Base-by-base conservation (phyloP, 108 stramenopile genomes). In the Fistulifera solaris region DNA sequence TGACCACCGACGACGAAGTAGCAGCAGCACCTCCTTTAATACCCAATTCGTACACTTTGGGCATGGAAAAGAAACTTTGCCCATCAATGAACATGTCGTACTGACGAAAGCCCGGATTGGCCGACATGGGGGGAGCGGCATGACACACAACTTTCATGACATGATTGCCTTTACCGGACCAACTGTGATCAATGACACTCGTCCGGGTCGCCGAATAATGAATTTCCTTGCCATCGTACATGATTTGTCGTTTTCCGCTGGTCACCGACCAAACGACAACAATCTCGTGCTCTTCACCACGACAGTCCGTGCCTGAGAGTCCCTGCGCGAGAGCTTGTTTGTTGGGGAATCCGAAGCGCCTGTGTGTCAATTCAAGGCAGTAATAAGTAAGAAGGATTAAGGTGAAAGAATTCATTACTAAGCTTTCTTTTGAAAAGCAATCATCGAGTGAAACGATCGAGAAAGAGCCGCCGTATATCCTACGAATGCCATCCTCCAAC, bases 81-180 rank as follows among this genome's bases (percentile, higher is more conserved):
- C 92, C 92, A 65, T 93, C 92, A 35, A 93, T 79, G 68, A 82
- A 83, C 57, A 93, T 83, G 68, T 93, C 92, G 62, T 93, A 93
- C 66, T 93, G 92, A 18, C 92, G 69, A 66, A 87, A 91, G 11
- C 85, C 85, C 28, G 89, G 85, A 22, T 67, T 72, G 18, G 78
- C 72, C 14, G 63, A 68, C 62, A 91, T 70, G 48, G 89, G 89
- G 27, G 89, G 80, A 40, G 85, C 72, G 4, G 83, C 85, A 67
- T 91, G 85, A n/a, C 83, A 82, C 17, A 83, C 62, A 18, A 93
- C 70, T 68, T 93, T 93, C 52, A 89, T 63, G 24, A 93, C 92
- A 54, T 93, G 92, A 65, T 87, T 88, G 19, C 87, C 87, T 28
- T 68, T 62, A 77, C 82, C 84, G 49, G 87, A 83, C 92, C 92